A percentile compares a stretch with the other conserved stretches of the same genome.
Evolutionary conservation across 257 asterid genomes (phyloP).

Genomic region (Petunia secreta): DNA sequence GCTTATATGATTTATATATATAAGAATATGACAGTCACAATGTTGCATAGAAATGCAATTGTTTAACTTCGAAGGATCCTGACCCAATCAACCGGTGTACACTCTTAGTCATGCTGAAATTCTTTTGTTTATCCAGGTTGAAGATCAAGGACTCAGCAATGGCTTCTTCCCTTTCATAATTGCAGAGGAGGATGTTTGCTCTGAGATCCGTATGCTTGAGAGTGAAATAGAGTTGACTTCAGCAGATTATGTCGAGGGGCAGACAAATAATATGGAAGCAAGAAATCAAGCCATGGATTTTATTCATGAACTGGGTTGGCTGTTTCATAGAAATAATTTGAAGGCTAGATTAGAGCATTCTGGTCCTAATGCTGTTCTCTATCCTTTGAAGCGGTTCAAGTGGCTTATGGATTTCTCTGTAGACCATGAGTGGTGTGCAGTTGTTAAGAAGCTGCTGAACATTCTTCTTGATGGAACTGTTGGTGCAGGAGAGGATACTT

Average conservation of each 20-base stretch:
- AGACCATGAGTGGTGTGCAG: slow-evolving; percentile 76
- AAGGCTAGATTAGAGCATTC: slow-evolving; percentile 45
- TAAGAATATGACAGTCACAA: neutral
- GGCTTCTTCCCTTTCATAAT: slow-evolving; percentile 71
- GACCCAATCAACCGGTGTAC: neutral
- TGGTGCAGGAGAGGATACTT: slow-evolving; percentile 49
- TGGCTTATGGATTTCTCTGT: slow-evolving; percentile 63
- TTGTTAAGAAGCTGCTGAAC: slow-evolving; percentile 62
- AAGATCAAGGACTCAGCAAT: slow-evolving; percentile 69
- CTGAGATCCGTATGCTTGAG: slow-evolving; percentile 73
- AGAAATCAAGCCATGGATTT: slow-evolving; percentile 61
- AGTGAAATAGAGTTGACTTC: slow-evolving; percentile 56
- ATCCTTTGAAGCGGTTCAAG: slow-evolving; percentile 64
- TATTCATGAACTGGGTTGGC: slow-evolving; percentile 83
- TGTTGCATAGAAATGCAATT: neutral
- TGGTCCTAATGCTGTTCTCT: slow-evolving; percentile 41
- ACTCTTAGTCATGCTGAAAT: slow-evolving; percentile 10
- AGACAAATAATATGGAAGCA: slow-evolving; percentile 38
- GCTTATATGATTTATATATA: neutral
- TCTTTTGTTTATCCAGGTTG: slow-evolving; percentile 50
- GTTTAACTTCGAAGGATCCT: neutral
- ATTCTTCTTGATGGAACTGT: slow-evolving; percentile 61
- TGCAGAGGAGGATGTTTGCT: slow-evolving; percentile 70
- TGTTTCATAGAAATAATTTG: slow-evolving; percentile 58
- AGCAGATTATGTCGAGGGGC: slow-evolving; percentile 38